Conservation (phyloP, 1,284 basidiomycete species). For the Ustilago hordei region DNA sequence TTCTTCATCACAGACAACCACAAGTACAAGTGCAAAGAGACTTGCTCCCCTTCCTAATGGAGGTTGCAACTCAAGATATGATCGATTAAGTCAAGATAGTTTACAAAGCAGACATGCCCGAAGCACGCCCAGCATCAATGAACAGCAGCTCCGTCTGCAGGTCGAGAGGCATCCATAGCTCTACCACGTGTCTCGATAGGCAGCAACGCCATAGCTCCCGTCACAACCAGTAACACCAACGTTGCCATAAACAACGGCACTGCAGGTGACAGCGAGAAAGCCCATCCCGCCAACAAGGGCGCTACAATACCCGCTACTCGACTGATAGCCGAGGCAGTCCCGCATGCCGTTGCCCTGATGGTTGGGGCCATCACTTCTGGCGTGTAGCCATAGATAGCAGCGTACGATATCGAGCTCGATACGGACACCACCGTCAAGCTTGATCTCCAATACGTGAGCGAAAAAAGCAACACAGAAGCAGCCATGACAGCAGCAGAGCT, state of each 20-base stretch:
- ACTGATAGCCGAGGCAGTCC: conserved; percentile 61
- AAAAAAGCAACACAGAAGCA: conserved; percentile 52
- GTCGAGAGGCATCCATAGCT: conserved; percentile 9
- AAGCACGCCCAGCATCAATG: neutral
- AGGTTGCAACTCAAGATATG: too few relatives aligned
- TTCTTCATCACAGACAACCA: too few relatives aligned
- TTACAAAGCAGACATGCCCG: neutral
- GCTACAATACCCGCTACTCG: conserved; percentile 64
- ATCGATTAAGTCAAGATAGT: neutral
- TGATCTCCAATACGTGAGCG: conserved; percentile 27
- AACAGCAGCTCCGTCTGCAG: neutral
- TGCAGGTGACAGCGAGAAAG: conserved; percentile 34
- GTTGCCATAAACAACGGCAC: conserved; percentile 48
- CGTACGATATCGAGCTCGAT: conserved; percentile 62
- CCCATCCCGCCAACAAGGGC: conserved; percentile 59
- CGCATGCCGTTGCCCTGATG: conserved; percentile 62
- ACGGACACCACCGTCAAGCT: conserved; percentile 55
- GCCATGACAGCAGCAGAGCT: conserved; percentile 53
- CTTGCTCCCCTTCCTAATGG: too few relatives aligned
- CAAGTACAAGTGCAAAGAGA: too few relatives aligned
- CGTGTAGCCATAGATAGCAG: conserved; percentile 66
- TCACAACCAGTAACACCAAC: conserved; percentile 31
- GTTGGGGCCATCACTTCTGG: conserved; percentile 64
- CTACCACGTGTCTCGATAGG: conserved; percentile 53
- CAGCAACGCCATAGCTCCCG: conserved; percentile 38